Conservation (phyloP, 805 yeast species). For the Tetrapisispora pingtungensis region DNA sequence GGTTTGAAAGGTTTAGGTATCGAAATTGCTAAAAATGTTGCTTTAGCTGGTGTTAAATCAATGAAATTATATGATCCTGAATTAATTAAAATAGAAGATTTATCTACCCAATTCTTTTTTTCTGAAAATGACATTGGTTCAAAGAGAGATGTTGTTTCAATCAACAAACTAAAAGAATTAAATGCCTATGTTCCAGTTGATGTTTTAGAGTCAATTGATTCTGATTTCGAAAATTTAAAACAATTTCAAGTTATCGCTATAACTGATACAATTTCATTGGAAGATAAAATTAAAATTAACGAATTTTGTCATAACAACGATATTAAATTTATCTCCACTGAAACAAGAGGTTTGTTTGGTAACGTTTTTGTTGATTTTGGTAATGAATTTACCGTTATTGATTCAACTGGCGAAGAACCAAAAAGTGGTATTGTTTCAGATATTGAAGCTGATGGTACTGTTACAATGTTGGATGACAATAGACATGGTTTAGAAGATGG, state of each 20-base stretch:
- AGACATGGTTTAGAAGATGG: slow-evolving; percentile 95
- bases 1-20: slow-evolving; percentile 91
- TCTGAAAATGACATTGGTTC: slow-evolving; percentile 62
- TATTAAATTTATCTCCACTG: slow-evolving; percentile 75
- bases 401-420: slow-evolving; percentile 91
- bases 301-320: slow-evolving; percentile 59
- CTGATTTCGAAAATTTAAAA: slow-evolving; percentile 37
- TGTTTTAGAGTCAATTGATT: slow-evolving; percentile 43
- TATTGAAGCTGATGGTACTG: slow-evolving; percentile 79
- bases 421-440: slow-evolving; percentile 78
- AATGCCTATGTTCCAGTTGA: slow-evolving; percentile 85
- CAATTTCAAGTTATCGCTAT: slow-evolving; percentile 73
- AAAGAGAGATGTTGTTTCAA: slow-evolving; percentile 65
- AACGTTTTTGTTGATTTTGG: slow-evolving; percentile 88
- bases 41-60: slow-evolving; percentile 94
- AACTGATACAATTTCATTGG: slow-evolving; percentile 59
- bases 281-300: slow-evolving; percentile 67
- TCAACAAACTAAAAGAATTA: slow-evolving; percentile 62
- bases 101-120: slow-evolving; percentile 85
- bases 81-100: slow-evolving; percentile 54
- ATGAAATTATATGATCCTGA: slow-evolving; percentile 76
- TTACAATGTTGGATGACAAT: slow-evolving; percentile 83
- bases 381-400: slow-evolving; percentile 63
- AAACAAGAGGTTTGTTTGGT: slow-evolving; percentile 82
- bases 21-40: slow-evolving; percentile 94